A percentile compares a stretch with the other conserved stretches of the same genome.
These are phyloP conservation scores for Psilocybe cyanescens DNA, from an alignment of 768 basidiomycete genomes.

Conservation along the genomic window DNA sequence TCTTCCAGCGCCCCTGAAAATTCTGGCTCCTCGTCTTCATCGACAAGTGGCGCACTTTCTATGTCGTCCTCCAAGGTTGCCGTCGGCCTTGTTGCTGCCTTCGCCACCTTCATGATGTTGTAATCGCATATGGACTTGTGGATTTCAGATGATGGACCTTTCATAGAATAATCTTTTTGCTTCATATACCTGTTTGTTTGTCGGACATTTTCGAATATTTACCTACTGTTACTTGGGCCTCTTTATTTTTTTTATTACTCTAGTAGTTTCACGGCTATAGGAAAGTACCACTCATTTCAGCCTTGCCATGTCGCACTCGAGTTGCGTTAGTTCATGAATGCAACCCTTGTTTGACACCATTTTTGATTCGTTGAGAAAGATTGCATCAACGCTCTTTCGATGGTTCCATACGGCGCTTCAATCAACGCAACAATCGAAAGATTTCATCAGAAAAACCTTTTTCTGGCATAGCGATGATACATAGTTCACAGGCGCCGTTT, in stretches of 20 bases:
- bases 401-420: background rate
- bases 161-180: conserved; percentile 30
- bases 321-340: conserved; percentile 20
- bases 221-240: conserved; percentile 24
- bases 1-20: conserved; percentile 28
- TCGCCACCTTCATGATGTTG: conserved; percentile 52
- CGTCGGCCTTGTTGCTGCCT: conserved; percentile 50
- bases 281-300: conserved; percentile 16
- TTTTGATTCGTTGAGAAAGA: background rate
- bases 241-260: conserved; percentile 18
- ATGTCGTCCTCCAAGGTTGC: conserved; percentile 51
- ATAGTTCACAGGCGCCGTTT: background rate
- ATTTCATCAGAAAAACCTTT: background rate
- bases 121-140: conserved; percentile 32
- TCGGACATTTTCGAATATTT: conserved; percentile 22
- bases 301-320: conserved; percentile 4
- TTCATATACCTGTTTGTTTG: conserved; percentile 31
- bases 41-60: conserved; percentile 49
- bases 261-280: conserved; percentile 22
- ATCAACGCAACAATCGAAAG: background rate
- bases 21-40: conserved; percentile 11
- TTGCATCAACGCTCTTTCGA: background rate
- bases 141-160: conserved; percentile 26
- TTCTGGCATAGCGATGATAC: background rate
- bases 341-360: conserved; percentile 16